These are phyloP conservation scores for Coemansia sp. DNA, from an alignment of 192 early-diverging fungal species.

Conservation along the genomic window DNA sequence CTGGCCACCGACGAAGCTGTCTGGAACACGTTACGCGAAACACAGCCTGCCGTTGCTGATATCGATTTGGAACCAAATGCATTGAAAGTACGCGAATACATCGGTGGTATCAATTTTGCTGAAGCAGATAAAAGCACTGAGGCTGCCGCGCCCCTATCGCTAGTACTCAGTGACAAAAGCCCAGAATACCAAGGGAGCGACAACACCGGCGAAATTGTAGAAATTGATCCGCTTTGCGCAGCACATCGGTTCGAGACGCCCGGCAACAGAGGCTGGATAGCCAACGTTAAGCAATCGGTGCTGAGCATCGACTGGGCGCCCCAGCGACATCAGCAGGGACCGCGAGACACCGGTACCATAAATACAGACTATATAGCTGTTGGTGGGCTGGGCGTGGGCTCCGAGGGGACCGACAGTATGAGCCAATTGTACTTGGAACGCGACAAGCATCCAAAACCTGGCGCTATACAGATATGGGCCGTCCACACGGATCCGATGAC, in stretches of 20 bases:
- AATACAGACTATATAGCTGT: slow-evolving; percentile 26
- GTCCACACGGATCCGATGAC: neutral
- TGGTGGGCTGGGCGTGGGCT: slow-evolving; percentile 19
- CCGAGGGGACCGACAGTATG: neutral
- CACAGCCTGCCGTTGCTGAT: slow-evolving; percentile 1
- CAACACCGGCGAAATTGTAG: neutral
- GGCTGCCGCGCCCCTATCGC: neutral
- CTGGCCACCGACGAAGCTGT: slow-evolving; percentile 16
- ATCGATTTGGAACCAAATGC: slow-evolving; percentile 9
- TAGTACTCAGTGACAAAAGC: neutral
- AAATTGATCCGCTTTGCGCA: slow-evolving; percentile 4
- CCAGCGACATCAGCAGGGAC: neutral
- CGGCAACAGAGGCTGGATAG: slow-evolving; percentile 16
- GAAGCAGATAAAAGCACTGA: too few relatives aligned
- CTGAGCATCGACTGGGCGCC: slow-evolving; percentile 41
- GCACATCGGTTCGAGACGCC: neutral
- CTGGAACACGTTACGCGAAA: slow-evolving; percentile 20
- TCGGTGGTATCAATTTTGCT: neutral
- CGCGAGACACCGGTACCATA: neutral
- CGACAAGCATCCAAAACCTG: slow-evolving; percentile 21
- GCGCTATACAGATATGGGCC: slow-evolving; percentile 40
- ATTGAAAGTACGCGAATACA: neutral
- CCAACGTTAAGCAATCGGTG: slow-evolving; percentile 20
- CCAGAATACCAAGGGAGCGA: neutral
- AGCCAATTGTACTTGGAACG: slow-evolving; percentile 6